Evolutionary conservation across 2,329 filamentous ascomycete species (phyloP).

Genomic region (Aureobasidium melanogenum): DNA sequence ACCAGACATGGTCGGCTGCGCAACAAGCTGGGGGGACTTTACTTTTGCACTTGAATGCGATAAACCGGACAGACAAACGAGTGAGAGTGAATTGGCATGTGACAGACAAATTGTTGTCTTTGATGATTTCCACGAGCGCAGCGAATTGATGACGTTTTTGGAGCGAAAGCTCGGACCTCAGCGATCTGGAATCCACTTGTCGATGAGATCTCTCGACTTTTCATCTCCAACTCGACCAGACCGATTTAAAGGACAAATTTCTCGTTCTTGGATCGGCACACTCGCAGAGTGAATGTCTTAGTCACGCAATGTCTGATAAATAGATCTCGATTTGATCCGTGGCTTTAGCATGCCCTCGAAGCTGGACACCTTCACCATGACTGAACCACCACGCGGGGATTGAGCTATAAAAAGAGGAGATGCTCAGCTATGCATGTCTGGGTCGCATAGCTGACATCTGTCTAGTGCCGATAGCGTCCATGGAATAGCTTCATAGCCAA

Average conservation of each 20-base stretch:
- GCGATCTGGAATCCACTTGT: neutral
- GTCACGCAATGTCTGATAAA: neutral
- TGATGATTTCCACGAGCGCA: neutral
- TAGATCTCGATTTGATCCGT: neutral
- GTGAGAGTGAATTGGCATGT: neutral
- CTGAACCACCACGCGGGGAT: neutral
- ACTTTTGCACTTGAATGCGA: neutral
- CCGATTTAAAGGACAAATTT: too few species aligned
- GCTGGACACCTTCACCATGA: neutral
- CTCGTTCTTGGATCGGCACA: too few species aligned
- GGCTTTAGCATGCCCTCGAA: neutral
- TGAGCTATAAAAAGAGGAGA: neutral
- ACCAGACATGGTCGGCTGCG: neutral
- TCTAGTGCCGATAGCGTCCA: too few species aligned
- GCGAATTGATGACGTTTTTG: slow-evolving; percentile 4
- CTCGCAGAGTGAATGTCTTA: neutral
- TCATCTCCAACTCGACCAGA: neutral
- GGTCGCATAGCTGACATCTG: too few species aligned
- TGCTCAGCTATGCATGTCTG: neutral
- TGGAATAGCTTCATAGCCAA: neutral
- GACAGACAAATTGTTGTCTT: neutral
- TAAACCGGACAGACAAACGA: neutral
- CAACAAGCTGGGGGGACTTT: neutral
- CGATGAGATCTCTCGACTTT: neutral
- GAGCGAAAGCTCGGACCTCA: neutral